phyloP scores from a whole-genome alignment of 345 rosid species.

The Populus deltoides region DNA sequence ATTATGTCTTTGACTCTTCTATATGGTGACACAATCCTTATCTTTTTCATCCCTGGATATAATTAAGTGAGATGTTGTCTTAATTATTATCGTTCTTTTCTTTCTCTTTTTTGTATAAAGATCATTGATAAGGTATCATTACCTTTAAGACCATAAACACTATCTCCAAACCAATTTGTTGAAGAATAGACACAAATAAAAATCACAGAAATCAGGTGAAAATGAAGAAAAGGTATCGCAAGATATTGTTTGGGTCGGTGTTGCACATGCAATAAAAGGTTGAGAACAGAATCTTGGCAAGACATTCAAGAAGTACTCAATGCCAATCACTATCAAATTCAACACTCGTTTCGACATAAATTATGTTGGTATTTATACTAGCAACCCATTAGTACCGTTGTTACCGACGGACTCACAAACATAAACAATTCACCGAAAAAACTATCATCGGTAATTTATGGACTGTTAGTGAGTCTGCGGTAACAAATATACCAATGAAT shows the following conservation, averaged over 20 bases:
- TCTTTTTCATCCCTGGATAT: no score
- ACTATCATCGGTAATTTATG: no score
- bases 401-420: no score
- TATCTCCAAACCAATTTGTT: neutral
- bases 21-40: no score
- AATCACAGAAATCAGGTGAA: neutral
- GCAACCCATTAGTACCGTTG: fast-evolving
- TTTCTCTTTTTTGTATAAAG: no score
- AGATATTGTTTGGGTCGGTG: neutral
- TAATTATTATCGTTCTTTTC: no score
- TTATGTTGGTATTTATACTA: no score
- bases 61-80: no score
- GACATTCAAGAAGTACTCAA: neutral
- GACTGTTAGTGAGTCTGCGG: no score
- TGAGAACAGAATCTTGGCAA: neutral
- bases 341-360: fast-evolving
- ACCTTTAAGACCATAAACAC: neutral
- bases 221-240: neutral
- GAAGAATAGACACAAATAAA: neutral
- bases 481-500: no score
- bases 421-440: no score
- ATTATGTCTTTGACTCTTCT: neutral
- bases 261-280: neutral
- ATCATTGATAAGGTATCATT: no score
- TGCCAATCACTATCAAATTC: neutral